phyloP scores from a whole-genome alignment of 352 stramenopile genomes.

The Phytophthora fragariaefolia region DNA sequence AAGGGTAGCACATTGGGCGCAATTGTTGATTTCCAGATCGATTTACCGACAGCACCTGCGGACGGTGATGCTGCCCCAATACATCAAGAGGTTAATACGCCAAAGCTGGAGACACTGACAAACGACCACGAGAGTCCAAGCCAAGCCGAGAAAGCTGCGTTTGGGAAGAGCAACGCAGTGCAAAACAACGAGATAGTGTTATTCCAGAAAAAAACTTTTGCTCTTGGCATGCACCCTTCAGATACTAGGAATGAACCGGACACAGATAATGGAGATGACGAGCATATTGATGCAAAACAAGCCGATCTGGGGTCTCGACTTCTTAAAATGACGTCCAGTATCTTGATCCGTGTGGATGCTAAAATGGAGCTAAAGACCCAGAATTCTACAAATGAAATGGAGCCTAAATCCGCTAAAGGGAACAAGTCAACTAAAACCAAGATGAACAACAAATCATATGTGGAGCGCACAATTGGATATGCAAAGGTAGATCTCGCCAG shows the following conservation, averaged over 20 bases:
- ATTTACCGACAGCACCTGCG: neutral
- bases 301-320: conserved; percentile 26
- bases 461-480: conserved; percentile 39
- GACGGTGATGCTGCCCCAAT: neutral
- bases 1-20: conserved; percentile 17
- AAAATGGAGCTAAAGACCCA: conserved; percentile 3
- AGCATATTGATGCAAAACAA: conserved; percentile 3
- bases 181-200: conserved; percentile 6
- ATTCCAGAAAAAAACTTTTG: conserved; percentile 35
- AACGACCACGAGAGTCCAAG: neutral
- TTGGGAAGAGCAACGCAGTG: neutral
- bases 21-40: conserved; percentile 12
- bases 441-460: neutral
- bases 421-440: conserved; percentile 14
- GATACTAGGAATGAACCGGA: neutral
- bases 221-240: conserved; percentile 25
- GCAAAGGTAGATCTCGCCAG: conserved; percentile 59
- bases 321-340: conserved; percentile 42
- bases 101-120: neutral
- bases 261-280: neutral
- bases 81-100: neutral
- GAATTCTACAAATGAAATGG: neutral
- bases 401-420: neutral
- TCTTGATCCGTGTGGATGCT: conserved; percentile 55
- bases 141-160: neutral